Conservation (phyloP, 176 grass and related monocot genomes). For the Ananas comosus region DNA sequence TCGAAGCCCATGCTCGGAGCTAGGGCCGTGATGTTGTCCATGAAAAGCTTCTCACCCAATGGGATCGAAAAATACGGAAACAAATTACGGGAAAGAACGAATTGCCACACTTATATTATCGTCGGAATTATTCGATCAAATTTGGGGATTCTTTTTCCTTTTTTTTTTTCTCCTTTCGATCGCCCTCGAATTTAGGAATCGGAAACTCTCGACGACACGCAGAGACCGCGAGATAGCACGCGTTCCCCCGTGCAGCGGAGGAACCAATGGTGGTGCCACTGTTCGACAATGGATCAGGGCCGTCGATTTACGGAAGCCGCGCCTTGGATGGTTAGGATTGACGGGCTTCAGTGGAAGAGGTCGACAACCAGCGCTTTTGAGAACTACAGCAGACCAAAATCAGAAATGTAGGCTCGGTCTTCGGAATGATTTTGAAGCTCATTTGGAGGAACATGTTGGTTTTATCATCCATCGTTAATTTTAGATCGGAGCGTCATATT, state of each 20-base stretch:
- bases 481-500: too few species aligned
- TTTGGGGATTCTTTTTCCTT: not conserved
- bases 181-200: not conserved
- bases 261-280: not conserved
- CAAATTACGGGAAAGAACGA: not conserved
- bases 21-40: not conserved
- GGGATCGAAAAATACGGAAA: not conserved
- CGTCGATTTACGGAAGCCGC: not conserved
- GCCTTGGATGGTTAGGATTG: not conserved
- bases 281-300: not conserved
- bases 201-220: not conserved
- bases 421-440: too few species aligned
- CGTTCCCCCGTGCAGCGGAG: not conserved
- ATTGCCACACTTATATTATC: not conserved
- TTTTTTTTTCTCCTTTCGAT: not conserved
- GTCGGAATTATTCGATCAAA: not conserved
- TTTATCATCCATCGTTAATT: too few species aligned
- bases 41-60: not conserved
- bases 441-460: too few species aligned
- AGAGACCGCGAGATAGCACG: not conserved
- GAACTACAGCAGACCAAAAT: too few species aligned
- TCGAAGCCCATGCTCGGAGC: conserved; percentile 27
- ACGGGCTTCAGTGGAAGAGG: not conserved
- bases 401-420: too few species aligned
- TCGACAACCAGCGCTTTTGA: too few species aligned